phyloP scores from a whole-genome alignment of 306 rosid genomes.

The Corylus heterophylla region DNA sequence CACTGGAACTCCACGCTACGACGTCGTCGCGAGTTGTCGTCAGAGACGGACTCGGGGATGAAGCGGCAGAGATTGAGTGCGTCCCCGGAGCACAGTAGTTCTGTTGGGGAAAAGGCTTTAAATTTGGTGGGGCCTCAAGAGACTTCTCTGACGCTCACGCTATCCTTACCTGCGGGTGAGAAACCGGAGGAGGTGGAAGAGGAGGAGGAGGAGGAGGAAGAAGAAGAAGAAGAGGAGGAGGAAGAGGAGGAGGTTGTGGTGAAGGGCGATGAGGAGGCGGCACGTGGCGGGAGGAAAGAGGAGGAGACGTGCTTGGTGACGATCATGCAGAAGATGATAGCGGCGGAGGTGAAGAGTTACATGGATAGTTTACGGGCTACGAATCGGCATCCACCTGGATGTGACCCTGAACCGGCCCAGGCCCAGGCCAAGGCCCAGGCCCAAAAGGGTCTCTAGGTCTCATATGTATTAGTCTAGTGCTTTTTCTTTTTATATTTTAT shows the following conservation, averaged over 20 bases:
- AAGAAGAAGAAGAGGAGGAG: neutral
- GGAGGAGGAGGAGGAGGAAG: conserved; percentile 5
- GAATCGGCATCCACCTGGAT: conserved; percentile 22
- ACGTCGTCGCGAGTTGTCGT: conserved; percentile 38
- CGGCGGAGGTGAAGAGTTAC: conserved; percentile 69
- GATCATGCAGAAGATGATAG: conserved; percentile 63
- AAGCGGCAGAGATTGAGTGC: conserved; percentile 42
- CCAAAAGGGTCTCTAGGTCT: conserved; percentile 13
- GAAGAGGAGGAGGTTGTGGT: conserved; percentile 5
- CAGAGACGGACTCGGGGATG: conserved; percentile 21
- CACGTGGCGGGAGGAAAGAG: neutral
- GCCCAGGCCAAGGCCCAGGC: conserved; percentile 7
- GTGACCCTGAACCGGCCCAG: conserved; percentile 6
- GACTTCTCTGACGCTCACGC: conserved; percentile 59
- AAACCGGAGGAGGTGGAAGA: conserved; percentile 13
- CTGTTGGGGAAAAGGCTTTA: neutral
- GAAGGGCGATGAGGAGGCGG: conserved; percentile 7
- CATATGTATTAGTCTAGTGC: too few species aligned
- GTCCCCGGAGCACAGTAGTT: conserved; percentile 31
- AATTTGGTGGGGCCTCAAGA: conserved; percentile 27
- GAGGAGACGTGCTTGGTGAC: conserved; percentile 38
- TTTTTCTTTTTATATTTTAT: too few species aligned
- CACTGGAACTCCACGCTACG: conserved; percentile 97
- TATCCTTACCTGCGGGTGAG: conserved; percentile 18
- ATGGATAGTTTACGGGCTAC: conserved; percentile 40